Evolutionary conservation across 148 eudicot genomes (phyloP).

Genomic region (Limonium bicolor): DNA sequence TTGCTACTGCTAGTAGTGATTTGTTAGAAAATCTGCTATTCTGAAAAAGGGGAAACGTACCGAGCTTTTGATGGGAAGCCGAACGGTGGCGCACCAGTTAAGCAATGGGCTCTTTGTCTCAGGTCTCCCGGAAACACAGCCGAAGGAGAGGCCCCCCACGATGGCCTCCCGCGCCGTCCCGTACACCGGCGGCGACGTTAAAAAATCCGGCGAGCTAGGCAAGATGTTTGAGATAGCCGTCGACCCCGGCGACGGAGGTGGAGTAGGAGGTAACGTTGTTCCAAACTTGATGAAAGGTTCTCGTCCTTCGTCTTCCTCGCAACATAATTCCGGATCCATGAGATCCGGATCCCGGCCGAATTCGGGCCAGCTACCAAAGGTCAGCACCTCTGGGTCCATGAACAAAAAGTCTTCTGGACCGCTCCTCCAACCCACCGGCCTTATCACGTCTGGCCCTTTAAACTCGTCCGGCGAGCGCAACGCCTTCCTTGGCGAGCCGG

Average conservation of each 20-base stretch:
- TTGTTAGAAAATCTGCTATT: too few species aligned
- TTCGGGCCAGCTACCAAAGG: slow-evolving; percentile 28
- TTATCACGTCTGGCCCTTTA: slow-evolving; percentile 75
- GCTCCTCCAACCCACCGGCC: slow-evolving; percentile 59
- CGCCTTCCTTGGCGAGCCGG: slow-evolving; percentile 16
- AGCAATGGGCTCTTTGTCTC: slow-evolving; percentile 74
- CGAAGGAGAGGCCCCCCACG: slow-evolving; percentile 31
- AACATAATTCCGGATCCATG: slow-evolving; percentile 50
- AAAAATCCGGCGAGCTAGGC: slow-evolving; percentile 78
- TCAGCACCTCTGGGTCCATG: slow-evolving; percentile 37
- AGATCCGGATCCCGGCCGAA: slow-evolving; percentile 48
- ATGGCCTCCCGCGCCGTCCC: slow-evolving; percentile 42
- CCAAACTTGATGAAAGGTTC: too few species aligned
- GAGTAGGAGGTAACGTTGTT: slow-evolving; percentile 14
- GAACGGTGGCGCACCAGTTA: slow-evolving; percentile 73
- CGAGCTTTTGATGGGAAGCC: slow-evolving; percentile 30
- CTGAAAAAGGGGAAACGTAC: too few species aligned
- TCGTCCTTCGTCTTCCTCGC: slow-evolving; percentile 30
- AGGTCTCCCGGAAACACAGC: slow-evolving; percentile 46
- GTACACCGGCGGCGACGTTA: slow-evolving; percentile 78
- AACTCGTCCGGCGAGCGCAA: slow-evolving; percentile 14
- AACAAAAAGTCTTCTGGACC: slow-evolving; percentile 48
- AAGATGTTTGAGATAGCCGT: slow-evolving; percentile 62
- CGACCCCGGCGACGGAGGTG: slow-evolving; percentile 8
- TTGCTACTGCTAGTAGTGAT: too few species aligned